phyloP scores from a whole-genome alignment of 2,329 filamentous ascomycete genomes.

The Penicillium sp. region DNA sequence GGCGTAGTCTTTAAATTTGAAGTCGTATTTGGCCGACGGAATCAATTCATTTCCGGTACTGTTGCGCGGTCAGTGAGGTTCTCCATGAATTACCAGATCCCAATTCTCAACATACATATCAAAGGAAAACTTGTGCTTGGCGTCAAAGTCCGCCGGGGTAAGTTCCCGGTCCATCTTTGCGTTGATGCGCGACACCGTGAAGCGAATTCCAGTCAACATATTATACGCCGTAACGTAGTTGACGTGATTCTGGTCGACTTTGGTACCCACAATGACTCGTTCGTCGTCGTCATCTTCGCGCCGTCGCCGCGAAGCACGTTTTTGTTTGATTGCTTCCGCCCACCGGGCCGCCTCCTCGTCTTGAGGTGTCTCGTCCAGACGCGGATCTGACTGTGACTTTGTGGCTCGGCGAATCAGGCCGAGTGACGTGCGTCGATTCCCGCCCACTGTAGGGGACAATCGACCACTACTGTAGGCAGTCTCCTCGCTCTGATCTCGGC shows the following conservation, averaged over 20 bases:
- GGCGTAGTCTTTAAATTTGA: conserved; percentile 99
- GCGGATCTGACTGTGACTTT: conserved; percentile 78
- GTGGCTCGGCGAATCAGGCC: conserved; percentile 79
- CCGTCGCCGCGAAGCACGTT: conserved; percentile 78
- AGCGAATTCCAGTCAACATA: conserved; percentile 98
- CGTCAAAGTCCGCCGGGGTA: conserved; percentile 87
- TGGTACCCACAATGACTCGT: conserved; percentile 86
- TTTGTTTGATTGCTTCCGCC: conserved; percentile 91
- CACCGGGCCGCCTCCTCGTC: conserved; percentile 91
- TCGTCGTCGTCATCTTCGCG: conserved; percentile 91
- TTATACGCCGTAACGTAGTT: conserved; percentile 99
- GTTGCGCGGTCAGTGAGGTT: conserved; percentile 35
- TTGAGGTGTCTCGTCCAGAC: conserved; percentile 77
- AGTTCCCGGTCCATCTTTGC: conserved; percentile 91
- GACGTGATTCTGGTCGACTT: conserved; percentile 94
- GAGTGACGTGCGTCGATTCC: conserved; percentile 75
- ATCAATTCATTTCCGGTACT: conserved; percentile 96
- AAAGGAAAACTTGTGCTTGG: conserved; percentile 97
- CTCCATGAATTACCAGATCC: background rate
- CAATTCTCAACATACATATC: conserved; percentile 71
- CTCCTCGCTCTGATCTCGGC: conserved; percentile 70
- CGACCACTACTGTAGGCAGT: conserved; percentile 69
- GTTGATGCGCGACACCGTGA: conserved; percentile 93
- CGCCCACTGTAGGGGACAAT: conserved; percentile 71
- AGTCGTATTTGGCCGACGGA: conserved; percentile 98